Evolutionary conservation across 352 stramenopile genomes (phyloP), one percentile per base, ranked within the genome.

Genomic region (Phytopythium sindhum): DNA sequence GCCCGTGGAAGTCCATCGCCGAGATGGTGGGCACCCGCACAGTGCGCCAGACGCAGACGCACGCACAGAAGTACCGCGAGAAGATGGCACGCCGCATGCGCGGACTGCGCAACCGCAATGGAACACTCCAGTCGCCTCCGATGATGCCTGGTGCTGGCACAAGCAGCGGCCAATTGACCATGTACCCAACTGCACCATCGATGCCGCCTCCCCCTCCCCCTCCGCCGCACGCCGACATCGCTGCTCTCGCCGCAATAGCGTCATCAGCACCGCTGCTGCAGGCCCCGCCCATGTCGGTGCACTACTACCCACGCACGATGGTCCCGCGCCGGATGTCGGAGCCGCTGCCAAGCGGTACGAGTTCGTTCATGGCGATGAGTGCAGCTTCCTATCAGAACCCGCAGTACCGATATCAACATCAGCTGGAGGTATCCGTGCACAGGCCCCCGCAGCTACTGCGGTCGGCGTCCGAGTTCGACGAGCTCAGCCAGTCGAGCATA

Each of bases 21-120:
- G 79, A 78, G 47, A 86, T 89, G 67, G 80, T 91, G 26, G 80
- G 71, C 58, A 86, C 81, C 35, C 79, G 80, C 26, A 88, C 81
- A 5, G 75, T 86, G 28, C 81, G 81, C 55, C 81, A 90, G 73
- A 88, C 78, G 50, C 78, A 88, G 69, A 89, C 79, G 9, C 80
- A 91, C 61, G 80, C 78, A 14, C 80, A 88, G 51, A 89, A 89
- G 67, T 87, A 89, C 61, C 63, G 78, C 14, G 78, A 88, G 65
- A 90, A 90, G 67, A 64, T 87, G 29, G 73, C 72, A 2, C 70
- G 81, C 29, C 78, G 77, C 47, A 73, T 84, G 65, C 80, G 80
- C n/a, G 80, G 80, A 24, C 72, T 89, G 17, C 80, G 80, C 55
- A 89, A 89, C 60, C 77, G 80, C 21, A 86, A 86, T 56, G 75